Evolutionary conservation across 2,329 filamentous ascomycete genomes (phyloP).

Genomic region (Venturia asperata): DNA sequence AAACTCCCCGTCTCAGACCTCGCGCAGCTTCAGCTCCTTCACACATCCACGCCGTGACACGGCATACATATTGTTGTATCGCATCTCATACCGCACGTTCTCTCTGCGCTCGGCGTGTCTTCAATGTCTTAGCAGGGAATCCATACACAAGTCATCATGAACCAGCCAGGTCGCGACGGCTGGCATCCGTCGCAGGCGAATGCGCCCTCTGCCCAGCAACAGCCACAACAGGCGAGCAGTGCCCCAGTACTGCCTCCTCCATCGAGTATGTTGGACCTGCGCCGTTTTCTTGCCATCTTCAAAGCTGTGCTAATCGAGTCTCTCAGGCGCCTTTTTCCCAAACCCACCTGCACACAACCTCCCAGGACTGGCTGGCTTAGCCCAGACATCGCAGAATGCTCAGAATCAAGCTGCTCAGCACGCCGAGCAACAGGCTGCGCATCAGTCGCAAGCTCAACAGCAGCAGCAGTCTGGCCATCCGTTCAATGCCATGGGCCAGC

Average conservation of each 20-base stretch:
- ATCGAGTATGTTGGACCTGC: background rate
- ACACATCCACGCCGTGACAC: background rate
- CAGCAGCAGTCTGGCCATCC: slow-evolving; percentile 38
- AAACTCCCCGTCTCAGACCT: slow-evolving; percentile 9
- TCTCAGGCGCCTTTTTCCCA: slow-evolving; percentile 31
- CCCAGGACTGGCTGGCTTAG: slow-evolving; percentile 39
- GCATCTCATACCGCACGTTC: slow-evolving; percentile 12
- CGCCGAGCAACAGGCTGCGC: slow-evolving; percentile 25
- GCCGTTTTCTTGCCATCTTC: background rate
- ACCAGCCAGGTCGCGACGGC: slow-evolving; percentile 36
- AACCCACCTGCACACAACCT: slow-evolving; percentile 39
- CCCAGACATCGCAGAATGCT: slow-evolving; percentile 38
- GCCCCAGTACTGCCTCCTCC: slow-evolving; percentile 10
- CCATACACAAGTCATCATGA: slow-evolving; percentile 32
- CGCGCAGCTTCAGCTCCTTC: slow-evolving; percentile 3
- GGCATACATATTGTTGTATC: background rate
- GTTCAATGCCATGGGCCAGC: slow-evolving; percentile 29
- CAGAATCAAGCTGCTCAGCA: slow-evolving; percentile 32
- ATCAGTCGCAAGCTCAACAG: slow-evolving; percentile 28
- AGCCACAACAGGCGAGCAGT: slow-evolving; percentile 22
- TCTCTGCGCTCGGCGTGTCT: slow-evolving; percentile 23
- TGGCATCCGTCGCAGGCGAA: slow-evolving; percentile 40
- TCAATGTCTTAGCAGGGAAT: slow-evolving; percentile 23
- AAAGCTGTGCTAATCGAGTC: slow-evolving; percentile 8
- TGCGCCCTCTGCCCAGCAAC: slow-evolving; percentile 42